Evolutionary conservation across 495 filamentous ascomycete genomes (phyloP), one percentile per base, ranked within the genome.

Genomic region (Hypoxylon subgilvum): DNA sequence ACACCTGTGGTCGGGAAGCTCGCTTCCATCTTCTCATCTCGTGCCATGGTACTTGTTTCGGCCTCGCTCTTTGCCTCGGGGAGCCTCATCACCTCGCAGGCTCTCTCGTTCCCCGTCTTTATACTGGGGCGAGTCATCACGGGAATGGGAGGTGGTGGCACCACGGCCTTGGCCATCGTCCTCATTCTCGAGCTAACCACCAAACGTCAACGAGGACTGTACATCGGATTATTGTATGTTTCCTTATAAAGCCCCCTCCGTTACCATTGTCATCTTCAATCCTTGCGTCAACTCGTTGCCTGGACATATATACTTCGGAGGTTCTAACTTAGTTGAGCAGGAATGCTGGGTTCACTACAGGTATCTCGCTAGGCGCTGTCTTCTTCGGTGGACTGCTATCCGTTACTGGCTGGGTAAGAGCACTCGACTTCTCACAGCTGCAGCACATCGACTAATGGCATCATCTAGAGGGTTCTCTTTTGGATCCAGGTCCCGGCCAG

Each of bases 321-420:
- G 9, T 41, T n/a, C 42, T 46, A 45, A 59, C 17, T 3, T 17
- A 7, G 3, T 28, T 31, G 6, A 18, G 6, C 17, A 79, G 7
- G 22, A 70, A 70, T 46, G 54, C 67, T 17, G 84, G 84, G 0
- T 87, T 86, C 52, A 92, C 88, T 0, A 78, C 83, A 12, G 88
- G 89, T 8, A 73, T 93, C 10, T 82, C 87, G 0, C 74, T 84
- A 0, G 88, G 89, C 6, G 89, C 88, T 2, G 82, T 89, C 9
- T 71, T 89, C 23, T 85, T 86, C 13, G 89, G 88, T 1, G 79
- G 84, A 1, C 56, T 90, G 36, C 73, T 85, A 6, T 80, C 80
- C 1, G 74, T 71, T 0, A 75, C 82, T 19, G 88, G 88, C 42
- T 93, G 88, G 87, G 86, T 89, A 75, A 58, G 83, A 70, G 3